Base-by-base conservation (phyloP, 768 basidiomycete species). In the Scleroderma citrinum region DNA sequence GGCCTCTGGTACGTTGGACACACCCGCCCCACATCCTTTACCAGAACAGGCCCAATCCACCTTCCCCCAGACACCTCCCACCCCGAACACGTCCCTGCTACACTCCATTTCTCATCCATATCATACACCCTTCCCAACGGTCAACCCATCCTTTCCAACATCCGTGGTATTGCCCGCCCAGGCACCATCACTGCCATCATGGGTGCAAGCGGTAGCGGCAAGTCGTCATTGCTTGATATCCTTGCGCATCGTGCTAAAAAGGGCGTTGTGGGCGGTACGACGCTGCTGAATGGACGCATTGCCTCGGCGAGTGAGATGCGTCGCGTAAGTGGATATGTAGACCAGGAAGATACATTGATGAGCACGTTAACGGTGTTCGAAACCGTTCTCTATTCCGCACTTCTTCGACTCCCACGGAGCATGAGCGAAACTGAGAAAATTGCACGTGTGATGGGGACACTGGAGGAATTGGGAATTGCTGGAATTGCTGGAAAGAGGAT, bases 331-430 rank as follows among this genome's bases (percentile, higher is more conserved):
- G 96, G 96, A 26, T 99, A 89, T 56, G 96, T 99, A 38, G 95
- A 99, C 63, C 96, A 99, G 68, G 96, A 98, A 66, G 96, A 99
- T 65, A 96, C 92, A 10, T 69, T 99, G 54, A 95, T 99, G 88
- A 81, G 86, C 61, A 98, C 95, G 7, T 71, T 98, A 69, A 99
- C 95, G 3, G 96, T 98, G 19, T 98, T 97, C 66, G 96, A 99
- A 74, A 97, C 94, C 0, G 86, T 99, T 16, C 66, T 98, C 46
- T 96, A 96, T 62, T 93, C 90, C 45, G 96, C 96, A 12, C 63
- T 98, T 41, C 66, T 99, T 59, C 71, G 96, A 55, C 66, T 99
- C 23, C 96, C 96, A 13, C 71, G 93, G 57, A 93, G 96, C 56
- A 98, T 98, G 95, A 90, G 89, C 53, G 74, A 84, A 44, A 87